phyloP scores from a whole-genome alignment of 768 basidiomycete genomes.

The Megacollybia marginata region DNA sequence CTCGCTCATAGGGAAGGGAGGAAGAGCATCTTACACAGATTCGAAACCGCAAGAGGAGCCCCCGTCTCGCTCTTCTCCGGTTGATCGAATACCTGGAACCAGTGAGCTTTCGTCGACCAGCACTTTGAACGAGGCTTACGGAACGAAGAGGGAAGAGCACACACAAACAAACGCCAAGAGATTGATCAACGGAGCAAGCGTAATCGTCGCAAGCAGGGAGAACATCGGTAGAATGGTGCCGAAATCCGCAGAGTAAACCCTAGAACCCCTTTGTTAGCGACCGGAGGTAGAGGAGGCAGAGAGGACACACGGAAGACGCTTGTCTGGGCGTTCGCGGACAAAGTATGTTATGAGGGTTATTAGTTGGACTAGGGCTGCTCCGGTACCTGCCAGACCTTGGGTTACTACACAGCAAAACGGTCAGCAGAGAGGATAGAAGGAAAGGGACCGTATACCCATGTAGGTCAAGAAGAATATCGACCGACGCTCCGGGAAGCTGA shows the following conservation, averaged over 20 bases:
- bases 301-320: constrained; percentile 33
- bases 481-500: constrained; percentile 47
- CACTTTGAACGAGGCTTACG: no score
- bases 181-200: constrained; percentile 56
- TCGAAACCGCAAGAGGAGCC: constrained; percentile 36
- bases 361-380: constrained; percentile 45
- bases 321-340: constrained; percentile 64
- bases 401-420: no score
- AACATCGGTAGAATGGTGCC: constrained; percentile 42
- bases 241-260: constrained; percentile 43
- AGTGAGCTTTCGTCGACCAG: neutral
- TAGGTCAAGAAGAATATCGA: constrained; percentile 68
- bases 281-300: no score
- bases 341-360: constrained; percentile 49
- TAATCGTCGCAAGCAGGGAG: constrained; percentile 45
- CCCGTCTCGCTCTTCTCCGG: constrained; percentile 42
- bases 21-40: constrained; percentile 40
- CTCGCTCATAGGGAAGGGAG: constrained; percentile 12
- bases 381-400: constrained; percentile 46
- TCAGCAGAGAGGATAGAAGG: no score
- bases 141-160: constrained; percentile 19
- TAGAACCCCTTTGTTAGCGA: constrained; percentile 8
- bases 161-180: constrained; percentile 51
- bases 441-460: constrained; percentile 30
- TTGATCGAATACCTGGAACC: constrained; percentile 42